Evolutionary conservation across 768 basidiomycete genomes (phyloP), one percentile per base, ranked within the genome.

Genomic region (Boletellus emodensis): DNA sequence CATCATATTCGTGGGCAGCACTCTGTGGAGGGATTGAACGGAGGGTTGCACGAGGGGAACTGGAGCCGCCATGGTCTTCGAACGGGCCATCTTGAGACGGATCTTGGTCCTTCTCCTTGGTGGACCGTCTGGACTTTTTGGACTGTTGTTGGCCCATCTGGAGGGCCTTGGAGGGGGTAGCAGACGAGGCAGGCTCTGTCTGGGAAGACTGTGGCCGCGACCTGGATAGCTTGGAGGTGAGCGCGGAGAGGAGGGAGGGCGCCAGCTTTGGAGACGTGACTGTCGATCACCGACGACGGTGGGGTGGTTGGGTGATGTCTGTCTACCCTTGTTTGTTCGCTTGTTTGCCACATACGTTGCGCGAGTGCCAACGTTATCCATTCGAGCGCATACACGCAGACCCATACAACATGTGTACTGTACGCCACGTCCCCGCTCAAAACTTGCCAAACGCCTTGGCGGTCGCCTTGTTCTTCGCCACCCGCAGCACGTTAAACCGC

Each of bases 401-500:
- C 43, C 46, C 51, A 34, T 64, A 60, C 50, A 44, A 53, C 53
- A 51, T 20, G 22, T 47, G 33, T 1, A 44, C 3, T 46, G 44
- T 10, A 18, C 24, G 6, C 24, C 4, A 4, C 2, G 24, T 43
- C 45, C 44, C 46, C 20, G 40, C 62, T 73, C 72, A 93, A 79
- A 97, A 98, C 84, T 97, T 97, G 75, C 83, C 82, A 77, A 98
- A 98, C 45, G 88, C 77, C 80, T 95, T 96, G 52, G 83, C 72
- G 32, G 91, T 69, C 11, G 91, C 92, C 83, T 94, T 94, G 84
- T 75, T 94, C 84, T 88, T 92, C 58, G 84, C 71, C 71, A 99
- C 95, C 64, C 94, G 88, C 69, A 98, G 73, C 52, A 99, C 96
- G 75, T 99, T 99, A 87, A 99, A 99, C 44, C 96, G 90, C 65